A percentile compares a stretch with the other conserved stretches of the same genome.
phyloP scores from a whole-genome alignment of 2,329 filamentous ascomycete species.

The Bipolaris gigantea region DNA sequence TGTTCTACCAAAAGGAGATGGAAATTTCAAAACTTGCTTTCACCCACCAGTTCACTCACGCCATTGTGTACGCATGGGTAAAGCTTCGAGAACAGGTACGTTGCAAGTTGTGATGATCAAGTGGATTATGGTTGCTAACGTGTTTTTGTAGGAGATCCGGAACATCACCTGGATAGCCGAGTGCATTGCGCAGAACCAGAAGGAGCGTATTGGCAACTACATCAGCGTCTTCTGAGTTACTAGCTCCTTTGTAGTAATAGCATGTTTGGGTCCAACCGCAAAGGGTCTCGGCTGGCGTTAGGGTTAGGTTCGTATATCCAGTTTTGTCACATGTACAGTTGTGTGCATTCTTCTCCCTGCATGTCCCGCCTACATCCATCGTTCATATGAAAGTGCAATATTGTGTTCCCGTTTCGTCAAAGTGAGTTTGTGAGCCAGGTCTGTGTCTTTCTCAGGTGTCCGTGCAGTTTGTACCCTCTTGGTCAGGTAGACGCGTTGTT shows the following conservation, averaged over 20 bases:
- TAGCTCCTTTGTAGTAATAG: constrained; percentile 26
- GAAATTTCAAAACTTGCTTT: constrained; percentile 95
- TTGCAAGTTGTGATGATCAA: constrained; percentile 6
- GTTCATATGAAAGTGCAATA: not conserved
- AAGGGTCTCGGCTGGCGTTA: constrained; percentile 33
- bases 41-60: constrained; percentile 92
- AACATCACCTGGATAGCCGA: constrained; percentile 99
- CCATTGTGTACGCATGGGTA: constrained; percentile 96
- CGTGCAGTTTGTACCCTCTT: not conserved
- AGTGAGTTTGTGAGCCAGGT: not conserved
- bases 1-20: constrained; percentile 99
- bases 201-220: constrained; percentile 97
- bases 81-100: constrained; percentile 94
- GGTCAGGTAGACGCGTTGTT: not conserved
- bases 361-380: not conserved
- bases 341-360: constrained; percentile 1
- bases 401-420: not conserved
- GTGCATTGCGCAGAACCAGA: constrained; percentile 99
- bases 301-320: constrained; percentile 38
- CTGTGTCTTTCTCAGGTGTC: not conserved
- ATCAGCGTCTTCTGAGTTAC: constrained; percentile 78
- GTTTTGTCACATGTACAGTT: constrained; percentile 25
- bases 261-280: constrained; percentile 31
- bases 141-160: constrained; percentile 76
- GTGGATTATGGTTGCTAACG: constrained; percentile 17